phyloP scores from a whole-genome alignment of 2,329 filamentous ascomycete genomes.

The Esteya vermicola region DNA sequence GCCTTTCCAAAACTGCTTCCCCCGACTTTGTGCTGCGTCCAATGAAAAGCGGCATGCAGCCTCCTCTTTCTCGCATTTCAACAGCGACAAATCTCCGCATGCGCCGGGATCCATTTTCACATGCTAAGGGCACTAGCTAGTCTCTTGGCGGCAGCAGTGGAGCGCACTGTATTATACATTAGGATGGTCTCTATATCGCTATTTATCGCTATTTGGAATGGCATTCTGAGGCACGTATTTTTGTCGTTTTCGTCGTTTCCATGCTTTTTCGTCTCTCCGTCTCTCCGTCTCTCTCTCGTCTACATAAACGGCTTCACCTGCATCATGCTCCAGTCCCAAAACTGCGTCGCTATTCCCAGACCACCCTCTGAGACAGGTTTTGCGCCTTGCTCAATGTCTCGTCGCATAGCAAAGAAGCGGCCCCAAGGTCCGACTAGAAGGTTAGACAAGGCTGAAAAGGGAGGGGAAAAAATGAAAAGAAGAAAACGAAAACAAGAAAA shows the following conservation, averaged over 20 bases:
- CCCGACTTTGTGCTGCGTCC: too few species aligned
- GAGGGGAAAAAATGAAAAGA: background rate
- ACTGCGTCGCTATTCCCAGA: conserved; percentile 3
- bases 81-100: too few species aligned
- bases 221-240: too few species aligned
- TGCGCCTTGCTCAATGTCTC: background rate
- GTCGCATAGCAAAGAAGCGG: background rate
- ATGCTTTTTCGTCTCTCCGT: background rate
- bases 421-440: conserved; percentile 7
- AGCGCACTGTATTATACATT: background rate
- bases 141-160: background rate
- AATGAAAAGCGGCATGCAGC: too few species aligned
- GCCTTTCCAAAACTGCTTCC: too few species aligned
- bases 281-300: background rate
- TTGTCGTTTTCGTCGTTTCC: background rate
- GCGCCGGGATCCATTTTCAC: too few species aligned
- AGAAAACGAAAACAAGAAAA: background rate
- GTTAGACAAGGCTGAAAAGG: background rate
- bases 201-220: too few species aligned
- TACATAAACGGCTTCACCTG: conserved; percentile 5
- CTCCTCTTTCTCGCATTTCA: too few species aligned
- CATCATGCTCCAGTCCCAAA: conserved; percentile 7
- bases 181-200: too few species aligned
- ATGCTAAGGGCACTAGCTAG: background rate
- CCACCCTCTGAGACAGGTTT: conserved; percentile 7